phyloP scores from a whole-genome alignment of 805 yeast genomes.

The Tetrapisispora pingtungensis region DNA sequence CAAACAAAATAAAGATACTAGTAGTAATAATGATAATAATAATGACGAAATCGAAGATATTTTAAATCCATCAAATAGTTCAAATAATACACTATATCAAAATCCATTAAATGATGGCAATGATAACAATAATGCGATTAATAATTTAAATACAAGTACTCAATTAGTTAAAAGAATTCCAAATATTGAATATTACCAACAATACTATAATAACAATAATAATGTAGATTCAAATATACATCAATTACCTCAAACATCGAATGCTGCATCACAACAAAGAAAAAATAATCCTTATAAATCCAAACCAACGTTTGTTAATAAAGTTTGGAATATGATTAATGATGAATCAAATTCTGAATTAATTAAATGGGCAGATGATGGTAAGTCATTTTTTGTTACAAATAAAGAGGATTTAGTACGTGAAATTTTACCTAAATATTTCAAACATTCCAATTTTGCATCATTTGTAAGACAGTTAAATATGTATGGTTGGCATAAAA shows the following conservation, averaged over 20 bases:
- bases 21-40: background rate
- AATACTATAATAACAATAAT: background rate
- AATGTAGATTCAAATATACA: background rate
- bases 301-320: constrained; percentile 85
- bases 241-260: background rate
- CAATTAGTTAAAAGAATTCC: constrained; percentile 12
- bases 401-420: constrained; percentile 79
- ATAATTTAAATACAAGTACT: background rate
- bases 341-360: constrained; percentile 58
- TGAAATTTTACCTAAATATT: constrained; percentile 76
- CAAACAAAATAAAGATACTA: background rate
- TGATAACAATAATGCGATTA: background rate
- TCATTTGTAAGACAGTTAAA: constrained; percentile 91
- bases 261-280: background rate
- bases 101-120: background rate
- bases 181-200: constrained; percentile 11
- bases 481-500: constrained; percentile 99
- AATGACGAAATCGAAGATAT: constrained; percentile 21
- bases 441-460: constrained; percentile 92
- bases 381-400: constrained; percentile 72
- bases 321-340: constrained; percentile 92
- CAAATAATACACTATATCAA: constrained; percentile 8
- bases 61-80: constrained; percentile 21
- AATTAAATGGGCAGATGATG: constrained; percentile 81
- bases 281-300: constrained; percentile 31